These are phyloP conservation scores for Botrytis fabae DNA, from an alignment of 2,329 filamentous ascomycete genomes.

Conservation along the genomic window DNA sequence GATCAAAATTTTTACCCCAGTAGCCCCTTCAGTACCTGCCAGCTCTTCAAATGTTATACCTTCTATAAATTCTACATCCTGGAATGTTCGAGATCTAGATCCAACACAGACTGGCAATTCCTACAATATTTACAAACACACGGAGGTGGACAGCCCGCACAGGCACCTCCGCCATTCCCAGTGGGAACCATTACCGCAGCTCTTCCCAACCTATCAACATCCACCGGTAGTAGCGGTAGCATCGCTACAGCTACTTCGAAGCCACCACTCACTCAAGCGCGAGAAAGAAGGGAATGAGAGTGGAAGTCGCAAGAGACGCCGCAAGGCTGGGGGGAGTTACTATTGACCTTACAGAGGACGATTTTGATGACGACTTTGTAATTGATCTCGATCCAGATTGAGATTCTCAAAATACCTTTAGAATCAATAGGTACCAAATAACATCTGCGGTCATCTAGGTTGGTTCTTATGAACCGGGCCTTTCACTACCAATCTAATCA, in stretches of 20 bases:
- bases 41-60: background rate
- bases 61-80: background rate
- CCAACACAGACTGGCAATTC: background rate
- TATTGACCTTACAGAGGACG: constrained; percentile 10
- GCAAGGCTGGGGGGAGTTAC: background rate
- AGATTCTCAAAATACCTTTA: background rate
- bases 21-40: too few relatives aligned
- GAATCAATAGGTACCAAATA: background rate
- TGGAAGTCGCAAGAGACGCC: background rate
- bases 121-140: background rate
- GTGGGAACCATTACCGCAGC: background rate
- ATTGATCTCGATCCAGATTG: background rate
- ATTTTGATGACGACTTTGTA: constrained; percentile 5
- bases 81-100: background rate
- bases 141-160: background rate
- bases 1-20: accelerated
- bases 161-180: background rate
- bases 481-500: background rate
- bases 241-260: background rate
- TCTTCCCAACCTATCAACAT: background rate
- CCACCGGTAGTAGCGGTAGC: background rate
- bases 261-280: background rate
- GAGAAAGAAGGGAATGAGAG: background rate
- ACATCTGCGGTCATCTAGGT: background rate
- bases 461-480: too few relatives aligned